phyloP scores from a whole-genome alignment of 371 early-diverging fungal species.

The Quaeritorhiza haematococci region DNA sequence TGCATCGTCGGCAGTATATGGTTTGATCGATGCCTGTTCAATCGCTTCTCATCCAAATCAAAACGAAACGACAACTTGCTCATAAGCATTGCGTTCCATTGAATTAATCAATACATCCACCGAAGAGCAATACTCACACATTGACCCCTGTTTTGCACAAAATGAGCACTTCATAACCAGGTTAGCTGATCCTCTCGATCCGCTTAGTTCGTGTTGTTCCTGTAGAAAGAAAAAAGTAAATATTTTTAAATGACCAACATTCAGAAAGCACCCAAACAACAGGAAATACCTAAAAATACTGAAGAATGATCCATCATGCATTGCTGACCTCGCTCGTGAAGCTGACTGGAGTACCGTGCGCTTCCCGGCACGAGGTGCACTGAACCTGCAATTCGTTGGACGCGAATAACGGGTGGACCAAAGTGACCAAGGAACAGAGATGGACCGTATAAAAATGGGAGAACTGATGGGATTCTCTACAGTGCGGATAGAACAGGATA shows the following conservation, averaged over 20 bases:
- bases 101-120: no score
- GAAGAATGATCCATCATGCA: not conserved
- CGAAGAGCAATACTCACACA: slow-evolving; percentile 16
- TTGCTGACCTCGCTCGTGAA: slow-evolving; percentile 35
- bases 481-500: no score
- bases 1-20: slow-evolving; percentile 58
- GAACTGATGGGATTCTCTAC: not conserved
- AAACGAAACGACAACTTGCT: no score
- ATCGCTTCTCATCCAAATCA: slow-evolving; percentile 45
- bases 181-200: slow-evolving; percentile 71
- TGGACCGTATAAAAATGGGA: not conserved
- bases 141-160: slow-evolving; percentile 65
- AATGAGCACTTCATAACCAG: slow-evolving; percentile 90
- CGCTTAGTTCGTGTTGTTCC: slow-evolving; percentile 1
- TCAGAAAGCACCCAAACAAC: no score
- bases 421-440: no score
- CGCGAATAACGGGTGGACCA: no score
- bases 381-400: slow-evolving; percentile 44
- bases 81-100: no score
- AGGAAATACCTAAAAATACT: no score
- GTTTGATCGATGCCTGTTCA: slow-evolving; percentile 47
- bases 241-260: no score
- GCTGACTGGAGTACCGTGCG: slow-evolving; percentile 68
- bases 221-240: no score
- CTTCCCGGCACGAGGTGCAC: slow-evolving; percentile 80